Evolutionary conservation across 352 stramenopile species (phyloP).

Genomic region (Phytophthora ohioensis): DNA sequence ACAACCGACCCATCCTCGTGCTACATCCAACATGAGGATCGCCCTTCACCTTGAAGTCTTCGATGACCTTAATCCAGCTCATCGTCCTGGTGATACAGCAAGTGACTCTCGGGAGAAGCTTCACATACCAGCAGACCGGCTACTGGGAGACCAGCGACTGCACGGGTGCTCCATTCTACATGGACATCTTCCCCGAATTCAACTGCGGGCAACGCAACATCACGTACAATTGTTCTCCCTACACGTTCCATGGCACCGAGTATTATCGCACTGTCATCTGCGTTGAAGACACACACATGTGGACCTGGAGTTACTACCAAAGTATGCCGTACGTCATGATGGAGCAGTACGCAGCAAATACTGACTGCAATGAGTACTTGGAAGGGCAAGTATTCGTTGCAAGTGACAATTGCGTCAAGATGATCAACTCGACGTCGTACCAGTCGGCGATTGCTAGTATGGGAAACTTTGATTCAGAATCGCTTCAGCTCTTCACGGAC

Average conservation of each 20-base stretch:
- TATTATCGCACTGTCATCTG: conserved; percentile 34
- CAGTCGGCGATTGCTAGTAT: conserved; percentile 19
- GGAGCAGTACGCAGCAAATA: conserved; percentile 25
- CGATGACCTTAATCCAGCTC: not conserved
- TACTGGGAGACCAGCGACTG: conserved; percentile 22
- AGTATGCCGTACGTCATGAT: conserved; percentile 49
- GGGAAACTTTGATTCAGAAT: not conserved
- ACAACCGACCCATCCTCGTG: not conserved
- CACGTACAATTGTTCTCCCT: conserved; percentile 32
- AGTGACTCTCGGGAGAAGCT: not conserved
- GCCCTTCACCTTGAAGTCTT: not conserved
- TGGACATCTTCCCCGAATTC: conserved; percentile 25
- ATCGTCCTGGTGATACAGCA: not conserved
- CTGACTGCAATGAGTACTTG: conserved; percentile 8
- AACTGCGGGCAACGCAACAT: conserved; percentile 30
- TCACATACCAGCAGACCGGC: conserved; percentile 25
- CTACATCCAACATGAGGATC: not conserved
- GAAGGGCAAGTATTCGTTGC: conserved; percentile 16
- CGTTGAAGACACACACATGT: conserved; percentile 19
- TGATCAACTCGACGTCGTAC: conserved; percentile 33
- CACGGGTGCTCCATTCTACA: conserved; percentile 21
- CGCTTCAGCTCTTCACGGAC: conserved; percentile 3
- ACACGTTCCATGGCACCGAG: conserved; percentile 18
- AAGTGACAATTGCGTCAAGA: conserved; percentile 15
- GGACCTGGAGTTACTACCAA: conserved; percentile 30